Conservation (phyloP, 2,329 filamentous ascomycete species). For the Lizonia empirigonia region DNA sequence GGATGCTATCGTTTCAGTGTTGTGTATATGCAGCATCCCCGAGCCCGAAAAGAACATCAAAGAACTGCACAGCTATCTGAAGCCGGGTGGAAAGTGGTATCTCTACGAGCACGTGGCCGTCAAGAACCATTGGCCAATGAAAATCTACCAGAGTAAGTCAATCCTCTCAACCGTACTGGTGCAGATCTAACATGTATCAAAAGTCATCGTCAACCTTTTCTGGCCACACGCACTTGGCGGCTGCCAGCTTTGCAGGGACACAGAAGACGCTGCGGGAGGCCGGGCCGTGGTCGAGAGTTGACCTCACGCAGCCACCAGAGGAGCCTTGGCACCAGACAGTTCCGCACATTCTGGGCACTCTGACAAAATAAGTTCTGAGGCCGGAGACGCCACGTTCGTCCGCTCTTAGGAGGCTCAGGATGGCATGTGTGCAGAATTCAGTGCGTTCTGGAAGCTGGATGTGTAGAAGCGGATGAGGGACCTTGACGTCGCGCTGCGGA, state of each 20-base stretch:
- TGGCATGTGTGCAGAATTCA: too few relatives aligned
- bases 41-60: conserved; percentile 25
- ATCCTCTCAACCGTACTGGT: background rate
- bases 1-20: conserved; percentile 23
- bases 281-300: conserved; percentile 22
- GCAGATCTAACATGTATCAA: too few relatives aligned
- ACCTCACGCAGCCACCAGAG: conserved; percentile 21
- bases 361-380: conserved; percentile 27
- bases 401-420: too few relatives aligned
- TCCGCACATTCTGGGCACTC: conserved; percentile 21
- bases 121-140: conserved; percentile 18
- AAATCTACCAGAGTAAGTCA: conserved; percentile 24
- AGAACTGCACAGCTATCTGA: conserved; percentile 23
- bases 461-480: too few relatives aligned
- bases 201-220: conserved; percentile 21
- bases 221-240: conserved; percentile 24
- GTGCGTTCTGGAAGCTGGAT: too few relatives aligned
- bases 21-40: conserved; percentile 27
- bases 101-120: conserved; percentile 23
- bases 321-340: conserved; percentile 22
- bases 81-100: conserved; percentile 25
- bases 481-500: too few relatives aligned
- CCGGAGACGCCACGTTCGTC: too few relatives aligned
- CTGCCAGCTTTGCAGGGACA: conserved; percentile 26
- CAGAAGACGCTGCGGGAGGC: conserved; percentile 15